phyloP scores from a whole-genome alignment of 2,329 filamentous ascomycete genomes.

The Plectosphaerella plurivora region DNA sequence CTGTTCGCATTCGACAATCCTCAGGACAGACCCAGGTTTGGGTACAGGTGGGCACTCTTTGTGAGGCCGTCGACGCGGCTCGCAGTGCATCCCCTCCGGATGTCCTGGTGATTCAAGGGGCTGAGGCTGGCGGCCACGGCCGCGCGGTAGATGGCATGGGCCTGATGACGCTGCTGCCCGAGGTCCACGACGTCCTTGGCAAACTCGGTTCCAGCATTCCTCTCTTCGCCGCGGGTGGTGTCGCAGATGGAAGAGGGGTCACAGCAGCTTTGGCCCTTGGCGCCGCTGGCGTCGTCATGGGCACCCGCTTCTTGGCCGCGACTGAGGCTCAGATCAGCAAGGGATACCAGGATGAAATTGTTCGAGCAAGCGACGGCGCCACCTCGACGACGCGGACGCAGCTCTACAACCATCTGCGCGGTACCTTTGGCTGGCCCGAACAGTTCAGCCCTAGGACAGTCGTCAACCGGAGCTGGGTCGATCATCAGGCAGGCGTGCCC shows the following conservation, averaged over 20 bases:
- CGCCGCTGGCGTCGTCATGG: constrained; percentile 52
- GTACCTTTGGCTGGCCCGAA: constrained; percentile 36
- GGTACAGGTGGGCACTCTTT: constrained; percentile 46
- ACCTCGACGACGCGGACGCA: constrained; percentile 33
- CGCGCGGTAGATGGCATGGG: constrained; percentile 36
- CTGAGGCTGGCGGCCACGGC: constrained; percentile 51
- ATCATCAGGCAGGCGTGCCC: constrained; percentile 26
- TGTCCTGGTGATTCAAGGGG: constrained; percentile 47
- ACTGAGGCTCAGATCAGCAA: constrained; percentile 31
- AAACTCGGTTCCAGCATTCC: constrained; percentile 27
- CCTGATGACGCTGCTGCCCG: constrained; percentile 44
- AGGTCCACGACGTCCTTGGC: constrained; percentile 36
- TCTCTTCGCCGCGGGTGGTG: constrained; percentile 47
- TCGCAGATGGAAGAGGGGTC: constrained; percentile 45
- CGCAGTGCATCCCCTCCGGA: constrained; percentile 33
- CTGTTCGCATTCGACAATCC: constrained; percentile 31
- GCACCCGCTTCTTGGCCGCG: constrained; percentile 58
- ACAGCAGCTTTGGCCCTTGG: constrained; percentile 46
- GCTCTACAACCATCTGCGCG: constrained; percentile 39
- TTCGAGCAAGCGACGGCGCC: constrained; percentile 34
- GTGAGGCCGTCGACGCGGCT: constrained; percentile 39
- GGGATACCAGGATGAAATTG: constrained; percentile 36
- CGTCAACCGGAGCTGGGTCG: constrained; percentile 30
- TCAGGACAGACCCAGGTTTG: constrained; percentile 41
- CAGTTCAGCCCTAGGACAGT: constrained; percentile 33